Percentiles rank a stretch among this genome's conserved stretches.
These are phyloP conservation scores for Pascua guehoae DNA, from an alignment of 1,284 basidiomycete genomes.

Conservation along the genomic window DNA sequence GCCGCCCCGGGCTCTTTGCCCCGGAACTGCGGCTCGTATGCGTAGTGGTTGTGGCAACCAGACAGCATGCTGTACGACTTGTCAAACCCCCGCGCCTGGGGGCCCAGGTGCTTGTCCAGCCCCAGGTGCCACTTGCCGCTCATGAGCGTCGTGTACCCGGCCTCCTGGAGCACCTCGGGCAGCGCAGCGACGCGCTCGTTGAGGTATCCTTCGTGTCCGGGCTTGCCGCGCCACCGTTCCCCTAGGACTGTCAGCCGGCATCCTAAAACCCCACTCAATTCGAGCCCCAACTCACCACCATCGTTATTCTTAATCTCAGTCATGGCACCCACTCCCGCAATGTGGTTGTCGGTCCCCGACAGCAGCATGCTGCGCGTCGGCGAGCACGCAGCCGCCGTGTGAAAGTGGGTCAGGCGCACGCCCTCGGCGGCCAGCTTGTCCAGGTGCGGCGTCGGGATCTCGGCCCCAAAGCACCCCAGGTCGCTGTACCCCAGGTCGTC, in stretches of 20 bases:
- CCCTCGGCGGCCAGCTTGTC: slow-evolving; percentile 20
- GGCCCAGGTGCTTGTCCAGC: slow-evolving; percentile 24
- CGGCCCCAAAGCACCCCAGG: slow-evolving; percentile 14
- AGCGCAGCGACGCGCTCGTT: slow-evolving; percentile 27
- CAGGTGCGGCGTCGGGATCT: slow-evolving; percentile 14
- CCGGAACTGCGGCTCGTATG: slow-evolving; percentile 11
- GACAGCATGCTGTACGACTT: slow-evolving; percentile 30
- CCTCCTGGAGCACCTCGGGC: slow-evolving; percentile 29
- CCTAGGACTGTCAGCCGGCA: too few relatives aligned
- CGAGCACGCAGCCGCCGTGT: slow-evolving; percentile 18
- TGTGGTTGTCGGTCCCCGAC: slow-evolving; percentile 10
- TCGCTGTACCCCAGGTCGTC: slow-evolving; percentile 22
- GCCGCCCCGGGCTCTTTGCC: background rate
- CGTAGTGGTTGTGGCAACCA: slow-evolving; percentile 34
- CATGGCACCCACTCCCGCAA: slow-evolving; percentile 8
- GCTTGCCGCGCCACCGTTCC: slow-evolving; percentile 6
- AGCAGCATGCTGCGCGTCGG: slow-evolving; percentile 12
- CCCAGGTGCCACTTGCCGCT: slow-evolving; percentile 35
- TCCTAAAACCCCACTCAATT: too few relatives aligned
- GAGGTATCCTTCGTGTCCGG: slow-evolving; percentile 6
- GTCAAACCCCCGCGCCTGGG: slow-evolving; percentile 32
- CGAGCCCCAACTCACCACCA: background rate
- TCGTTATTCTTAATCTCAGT: slow-evolving; percentile 4
- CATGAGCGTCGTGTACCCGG: slow-evolving; percentile 17
- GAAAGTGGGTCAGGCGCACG: slow-evolving; percentile 4